Base-by-base conservation (phyloP, 2,329 filamentous ascomycete species). In the Curvularia hawaiiensis region DNA sequence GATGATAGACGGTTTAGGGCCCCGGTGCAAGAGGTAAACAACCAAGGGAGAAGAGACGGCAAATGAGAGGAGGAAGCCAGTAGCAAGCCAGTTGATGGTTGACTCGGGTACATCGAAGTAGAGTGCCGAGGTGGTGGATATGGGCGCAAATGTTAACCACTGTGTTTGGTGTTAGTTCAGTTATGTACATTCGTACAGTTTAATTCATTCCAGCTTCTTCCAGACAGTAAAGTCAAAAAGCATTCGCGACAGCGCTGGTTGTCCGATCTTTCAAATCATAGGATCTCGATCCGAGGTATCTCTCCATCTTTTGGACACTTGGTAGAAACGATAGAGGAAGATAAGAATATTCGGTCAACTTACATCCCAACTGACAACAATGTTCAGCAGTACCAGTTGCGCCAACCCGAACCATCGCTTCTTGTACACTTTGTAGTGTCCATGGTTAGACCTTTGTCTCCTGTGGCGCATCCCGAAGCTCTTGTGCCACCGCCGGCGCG, bases 341-440 rank as follows among this genome's bases (percentile, higher is more conserved):
- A 14, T 31, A 45, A 57, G 54, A 10, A 43, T 14, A 6, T n/a
- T 24, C 12, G 20, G 24, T 54, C 44, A 41, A 88, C 91, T 83
- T 84, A 95, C 91, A 85, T 96, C 92, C 94, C 94, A 98, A 71
- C 91, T 96, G 41, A 97, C 89, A 59, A 98, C 86, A 54, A 97
- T 89, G 74, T 98, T 99, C 78, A 98, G 81, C 69, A 98, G 78
- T 7, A 92, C 89, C 71, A 98, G 79, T 77, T 97, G 91, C 22
- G 85, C 79, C 50, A 99, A 80, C 0, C 95, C 95, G 74, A 97
- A 90, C 88, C 92, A 99, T 44, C 95, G 85, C 70, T 92, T 85
- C 78, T 90, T 94, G 75, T 98, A 98, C 22, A 90, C 84, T 26
- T 73, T 75, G 61, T 77, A 79, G 53, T 75, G 71, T 51, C 60